Evolutionary conservation across 768 basidiomycete species (phyloP), one percentile per base, ranked within the genome.

Genomic region (Auricularia heimuer): DNA sequence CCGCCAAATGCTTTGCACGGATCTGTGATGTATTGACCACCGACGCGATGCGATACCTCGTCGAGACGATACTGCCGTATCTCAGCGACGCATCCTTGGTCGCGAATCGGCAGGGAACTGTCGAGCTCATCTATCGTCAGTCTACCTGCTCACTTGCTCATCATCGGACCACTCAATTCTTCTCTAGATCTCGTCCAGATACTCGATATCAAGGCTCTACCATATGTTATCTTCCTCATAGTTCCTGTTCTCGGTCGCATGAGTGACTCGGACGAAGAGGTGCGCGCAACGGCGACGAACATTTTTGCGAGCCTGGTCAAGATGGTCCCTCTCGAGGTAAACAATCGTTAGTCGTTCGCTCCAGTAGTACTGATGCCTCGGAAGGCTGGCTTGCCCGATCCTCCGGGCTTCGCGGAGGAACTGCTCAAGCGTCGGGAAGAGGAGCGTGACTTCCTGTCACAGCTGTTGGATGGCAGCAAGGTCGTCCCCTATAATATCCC

Each of bases 241-340:
- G 95, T 98, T 0, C 97, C 97, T 0, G 85, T 98, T 4, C 85
- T 99, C 7, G 97, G 97, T 7, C 83, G 97, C 42, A 99, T 98
- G 97, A 98, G 94, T 70, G 97, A 99, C 74, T 73, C 85, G 3
- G 88, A 98, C 70, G 93, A 94, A 67, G 90, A 92, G 66, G 89
- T 97, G 51, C 89, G 97, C 34, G 85, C 96, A 35, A 86, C 93
- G 2, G 88, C 97, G 3, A 98, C 97, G n/a, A 94, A 94, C 72
- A 95, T 94, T 0, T 99, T 99, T 71, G 97, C 97, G 0, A 90
- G 93, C 0, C 78, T 99, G 18, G 92, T 99, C 67, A 98, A 98
- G 79, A 96, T 99, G 90, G 93, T 98, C 12, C 97, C 97, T 4
- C 81, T 99, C 0, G 97, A 98, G 83, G 94, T 94, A 67, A 66